Evolutionary conservation across 129 eudicot genomes (phyloP).

Genomic region (Erigeron canadensis): DNA sequence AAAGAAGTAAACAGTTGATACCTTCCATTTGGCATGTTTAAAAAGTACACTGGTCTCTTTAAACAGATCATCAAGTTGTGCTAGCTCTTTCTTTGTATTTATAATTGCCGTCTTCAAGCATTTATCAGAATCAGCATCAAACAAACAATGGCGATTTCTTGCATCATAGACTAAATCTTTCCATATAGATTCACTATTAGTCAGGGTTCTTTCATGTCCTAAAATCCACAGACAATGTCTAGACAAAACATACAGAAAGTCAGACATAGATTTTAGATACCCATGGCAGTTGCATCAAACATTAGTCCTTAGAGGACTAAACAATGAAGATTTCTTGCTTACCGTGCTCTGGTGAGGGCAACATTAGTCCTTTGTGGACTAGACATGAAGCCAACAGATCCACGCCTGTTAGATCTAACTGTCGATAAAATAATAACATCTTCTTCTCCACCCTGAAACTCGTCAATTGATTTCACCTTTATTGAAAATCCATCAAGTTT

Average conservation of each 20-base stretch:
- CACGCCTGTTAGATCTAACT: conserved; percentile 54
- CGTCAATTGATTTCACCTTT: conserved; percentile 64
- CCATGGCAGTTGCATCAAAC: neutral
- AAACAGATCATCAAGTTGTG: conserved; percentile 67
- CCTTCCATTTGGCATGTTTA: conserved; percentile 72
- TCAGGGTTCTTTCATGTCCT: conserved; percentile 53
- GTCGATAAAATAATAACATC: conserved; percentile 67
- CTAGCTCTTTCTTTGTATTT: conserved; percentile 54
- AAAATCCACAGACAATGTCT: conserved; percentile 72
- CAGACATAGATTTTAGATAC: neutral
- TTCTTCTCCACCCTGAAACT: conserved; percentile 80
- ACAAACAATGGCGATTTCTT: conserved; percentile 51
- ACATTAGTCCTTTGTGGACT: conserved; percentile 68
- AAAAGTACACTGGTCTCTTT: conserved; percentile 55
- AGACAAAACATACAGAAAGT: neutral
- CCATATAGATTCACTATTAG: conserved; percentile 49
- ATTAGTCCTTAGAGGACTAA: too few relatives aligned
- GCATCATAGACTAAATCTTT: conserved; percentile 51
- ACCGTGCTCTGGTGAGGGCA: conserved; percentile 78
- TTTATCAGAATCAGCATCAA: conserved; percentile 53
- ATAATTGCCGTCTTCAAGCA: conserved; percentile 39
- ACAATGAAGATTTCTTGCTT: neutral
- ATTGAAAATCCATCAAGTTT: conserved; percentile 43
- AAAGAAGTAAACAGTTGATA: conserved; percentile 3
- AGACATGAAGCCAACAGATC: conserved; percentile 52